Evolutionary conservation across 2,329 filamentous ascomycete species (phyloP).

Genomic region (Aureobasidium sp.): DNA sequence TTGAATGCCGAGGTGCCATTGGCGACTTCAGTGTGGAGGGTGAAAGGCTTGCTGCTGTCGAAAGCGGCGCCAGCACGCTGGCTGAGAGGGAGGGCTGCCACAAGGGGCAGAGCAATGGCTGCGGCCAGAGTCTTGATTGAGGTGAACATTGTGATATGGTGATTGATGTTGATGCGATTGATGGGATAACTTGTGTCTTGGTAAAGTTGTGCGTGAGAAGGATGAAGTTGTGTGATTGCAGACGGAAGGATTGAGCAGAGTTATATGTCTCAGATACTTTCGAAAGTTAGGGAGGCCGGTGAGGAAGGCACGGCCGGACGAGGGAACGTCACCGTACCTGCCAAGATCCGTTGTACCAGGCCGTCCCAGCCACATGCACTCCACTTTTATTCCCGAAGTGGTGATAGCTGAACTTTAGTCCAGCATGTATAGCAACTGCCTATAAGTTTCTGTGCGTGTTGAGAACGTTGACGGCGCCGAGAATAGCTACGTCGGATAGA

Average conservation of each 20-base stretch:
- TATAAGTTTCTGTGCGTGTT: background rate
- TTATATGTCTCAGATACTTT: background rate
- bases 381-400: background rate
- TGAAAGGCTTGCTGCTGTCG: slow-evolving; percentile 11
- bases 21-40: slow-evolving; percentile 3
- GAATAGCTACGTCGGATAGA: background rate
- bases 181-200: background rate
- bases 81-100: background rate
- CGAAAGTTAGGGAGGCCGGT: background rate
- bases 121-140: slow-evolving; percentile 4
- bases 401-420: background rate
- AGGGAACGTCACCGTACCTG: slow-evolving; percentile 1
- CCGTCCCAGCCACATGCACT: background rate
- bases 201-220: background rate
- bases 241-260: background rate
- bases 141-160: background rate
- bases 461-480: background rate
- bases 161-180: background rate
- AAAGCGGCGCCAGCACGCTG: background rate
- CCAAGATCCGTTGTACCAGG: background rate
- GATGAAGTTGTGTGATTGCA: background rate
- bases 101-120: slow-evolving; percentile 4
- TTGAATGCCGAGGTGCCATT: background rate
- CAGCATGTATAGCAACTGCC: background rate
- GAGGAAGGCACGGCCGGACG: background rate